Evolutionary conservation across 2,329 filamentous ascomycete genomes (phyloP), one percentile per base, ranked within the genome.

Genomic region (Huntiella savannae): DNA sequence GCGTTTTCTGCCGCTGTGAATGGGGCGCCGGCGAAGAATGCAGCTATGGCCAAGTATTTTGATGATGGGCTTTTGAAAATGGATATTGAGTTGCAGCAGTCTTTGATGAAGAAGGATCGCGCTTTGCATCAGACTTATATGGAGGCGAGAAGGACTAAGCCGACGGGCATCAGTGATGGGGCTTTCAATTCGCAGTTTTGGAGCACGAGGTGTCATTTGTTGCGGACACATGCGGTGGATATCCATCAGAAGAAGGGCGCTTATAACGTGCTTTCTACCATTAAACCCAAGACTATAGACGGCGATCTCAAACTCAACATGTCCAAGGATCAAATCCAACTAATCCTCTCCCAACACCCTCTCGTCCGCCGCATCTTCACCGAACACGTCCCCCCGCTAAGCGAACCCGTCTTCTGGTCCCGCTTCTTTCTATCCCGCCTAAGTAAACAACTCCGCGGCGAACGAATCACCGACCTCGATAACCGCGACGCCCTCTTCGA

Each of bases 101-200:
- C 85, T 1, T 71, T 98, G 4, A 76, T 96, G 60, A 86, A 82
- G 55, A 79, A 83, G 48, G 82, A 93, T 57, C 67, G 73, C 13
- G 69, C 69, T 8, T 68, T 98, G 36, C 75, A 82, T 54, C 77
- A 82, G 58, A 91, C 87, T 38, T 95, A 95, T 59, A 79, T 85
- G 64, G 85, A 94, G 57, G 82, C 85, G 0, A 67, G 86, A 42
- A 70, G 74, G 45, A 82, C 82, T 6, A 94, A 94, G 57, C 86
- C 88, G 0, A 81, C 88, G 5, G 78, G 81, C 2, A 79, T 96
- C 51, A 79, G 80, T 0, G 76, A 81, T 22, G 73, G 74, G 1
- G 79, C 86, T 39, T 94, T 96, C 60, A 86, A 88, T 54, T 69
- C 77, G 1, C 88, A 95, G 59, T 98, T 98, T 63, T 98, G 91